Evolutionary conservation across 2,329 filamentous ascomycete species (phyloP), one percentile per base, ranked within the genome.

Genomic region (Botryotinia convoluta): DNA sequence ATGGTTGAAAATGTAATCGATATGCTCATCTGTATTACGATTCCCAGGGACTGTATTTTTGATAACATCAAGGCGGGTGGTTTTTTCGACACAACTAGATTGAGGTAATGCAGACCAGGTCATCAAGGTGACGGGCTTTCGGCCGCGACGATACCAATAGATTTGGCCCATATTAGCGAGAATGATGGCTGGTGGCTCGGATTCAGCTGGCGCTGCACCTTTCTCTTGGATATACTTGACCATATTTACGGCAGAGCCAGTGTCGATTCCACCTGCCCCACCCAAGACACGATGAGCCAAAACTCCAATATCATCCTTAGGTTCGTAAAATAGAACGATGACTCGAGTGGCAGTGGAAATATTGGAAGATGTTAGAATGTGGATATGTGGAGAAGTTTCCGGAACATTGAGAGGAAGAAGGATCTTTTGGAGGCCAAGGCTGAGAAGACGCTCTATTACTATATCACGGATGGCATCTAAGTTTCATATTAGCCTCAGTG

Each of bases 161-260:
- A 93, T 84, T 82, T 97, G 90, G 7, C 93, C 93, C 6, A 89
- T 85, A 80, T 97, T 98, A 63, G 93, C 88, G 39, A 97, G 84
- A 42, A 98, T 83, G 72, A 98, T 83, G 4, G 88, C 92, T 0
- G 87, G 89, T 2, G 83, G 76, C 0, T 81, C 75, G 7, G 80
- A 69, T 51, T 76, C 75, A 14, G 68, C 68, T 26, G 74, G 39
- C 3, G 74, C 75, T 29, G 75, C 74, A 1, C 44, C 29, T 22
- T 76, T 75, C 12, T 73, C 62, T 65, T 81, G 77, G 7, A 90
- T 81, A 20, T 81, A 83, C 51, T 84, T 81, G 37, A 91, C 86
- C 73, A 95, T 84, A 18, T 89, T 87, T 44, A 95, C 83, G 59
- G 91, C 86, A 45, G 90, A 93, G n/a, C 94, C 94, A 62, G 87